A percentile compares a stretch with the other conserved stretches of the same genome.
phyloP scores from a whole-genome alignment of 2,329 filamentous ascomycete genomes.

The Myriosclerotinia scirpicola region DNA sequence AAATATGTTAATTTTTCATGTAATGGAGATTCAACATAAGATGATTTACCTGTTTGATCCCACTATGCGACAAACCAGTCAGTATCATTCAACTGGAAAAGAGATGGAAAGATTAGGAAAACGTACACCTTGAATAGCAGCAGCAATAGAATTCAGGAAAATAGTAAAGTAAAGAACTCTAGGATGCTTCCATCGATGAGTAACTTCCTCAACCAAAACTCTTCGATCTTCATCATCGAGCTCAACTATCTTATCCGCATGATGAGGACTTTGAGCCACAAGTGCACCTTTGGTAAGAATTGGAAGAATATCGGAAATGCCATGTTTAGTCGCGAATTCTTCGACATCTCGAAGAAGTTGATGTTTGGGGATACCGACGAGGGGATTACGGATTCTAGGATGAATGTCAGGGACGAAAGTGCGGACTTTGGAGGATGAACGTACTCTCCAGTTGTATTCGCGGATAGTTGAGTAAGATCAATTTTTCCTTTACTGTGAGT shows the following conservation, averaged over 20 bases:
- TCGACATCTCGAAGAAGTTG: slow-evolving; percentile 56
- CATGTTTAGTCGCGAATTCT: slow-evolving; percentile 59
- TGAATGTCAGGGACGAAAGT: not conserved
- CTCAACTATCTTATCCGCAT: slow-evolving; percentile 58
- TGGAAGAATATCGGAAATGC: slow-evolving; percentile 56
- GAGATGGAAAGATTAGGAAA: not conserved
- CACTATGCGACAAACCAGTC: slow-evolving; percentile 12
- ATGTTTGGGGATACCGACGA: slow-evolving; percentile 54
- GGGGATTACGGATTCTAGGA: slow-evolving; percentile 54
- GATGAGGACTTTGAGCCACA: slow-evolving; percentile 70
- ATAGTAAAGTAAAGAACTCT: slow-evolving; percentile 65
- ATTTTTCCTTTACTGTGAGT: not conserved
- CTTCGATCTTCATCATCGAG: slow-evolving; percentile 60
- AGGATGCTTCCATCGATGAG: slow-evolving; percentile 69
- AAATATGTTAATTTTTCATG: not conserved
- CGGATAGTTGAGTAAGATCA: slow-evolving; percentile 11
- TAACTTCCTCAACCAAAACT: slow-evolving; percentile 62
- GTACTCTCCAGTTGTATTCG: slow-evolving; percentile 21
- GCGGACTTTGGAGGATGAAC: not conserved
- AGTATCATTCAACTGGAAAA: slow-evolving; percentile 26
- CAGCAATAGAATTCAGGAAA: slow-evolving; percentile 65
- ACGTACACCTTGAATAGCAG: slow-evolving; percentile 59
- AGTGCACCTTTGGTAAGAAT: slow-evolving; percentile 69
- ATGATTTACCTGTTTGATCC: slow-evolving; percentile 24
- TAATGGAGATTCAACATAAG: not conserved